phyloP scores from a whole-genome alignment of 305 asterid genomes.

The Ruellia speciosa region DNA sequence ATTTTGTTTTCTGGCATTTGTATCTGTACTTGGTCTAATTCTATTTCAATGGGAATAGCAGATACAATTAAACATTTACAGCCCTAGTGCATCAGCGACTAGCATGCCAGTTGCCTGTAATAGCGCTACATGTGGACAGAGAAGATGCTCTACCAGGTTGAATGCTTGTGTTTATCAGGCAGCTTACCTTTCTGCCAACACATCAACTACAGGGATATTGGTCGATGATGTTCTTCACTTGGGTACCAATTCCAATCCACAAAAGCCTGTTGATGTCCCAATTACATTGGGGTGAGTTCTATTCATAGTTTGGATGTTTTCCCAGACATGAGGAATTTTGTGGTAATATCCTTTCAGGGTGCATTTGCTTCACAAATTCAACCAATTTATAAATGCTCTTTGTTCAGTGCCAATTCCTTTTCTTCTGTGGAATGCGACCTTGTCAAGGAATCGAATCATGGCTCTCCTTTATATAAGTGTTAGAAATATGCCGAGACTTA shows the following conservation, averaged over 20 bases:
- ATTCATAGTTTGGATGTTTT: not conserved
- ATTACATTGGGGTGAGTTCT: slow-evolving; percentile 67
- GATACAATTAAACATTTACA: slow-evolving; percentile 55
- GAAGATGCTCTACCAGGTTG: slow-evolving; percentile 37
- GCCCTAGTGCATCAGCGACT: slow-evolving; percentile 60
- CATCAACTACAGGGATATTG: slow-evolving; percentile 72
- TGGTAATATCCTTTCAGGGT: not conserved
- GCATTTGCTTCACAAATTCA: no score
- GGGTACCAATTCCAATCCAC: slow-evolving; percentile 42
- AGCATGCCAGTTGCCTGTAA: slow-evolving; percentile 62
- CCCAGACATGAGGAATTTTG: not conserved
- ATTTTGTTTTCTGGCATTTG: not conserved
- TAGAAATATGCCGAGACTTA: no score
- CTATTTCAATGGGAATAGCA: slow-evolving; percentile 30
- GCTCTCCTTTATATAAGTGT: no score
- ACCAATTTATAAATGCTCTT: no score
- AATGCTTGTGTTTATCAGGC: slow-evolving; percentile 72
- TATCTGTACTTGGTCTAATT: not conserved
- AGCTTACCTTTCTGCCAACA: slow-evolving; percentile 60
- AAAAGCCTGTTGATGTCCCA: slow-evolving; percentile 37
- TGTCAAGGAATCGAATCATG: no score
- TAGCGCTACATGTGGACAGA: slow-evolving; percentile 50
- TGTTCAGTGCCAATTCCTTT: no score
- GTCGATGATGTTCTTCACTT: slow-evolving; percentile 74
- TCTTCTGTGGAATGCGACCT: not conserved